These are phyloP conservation scores for Maudiozyma serrabonitensis DNA, from an alignment of 805 yeast species.

Conservation along the genomic window DNA sequence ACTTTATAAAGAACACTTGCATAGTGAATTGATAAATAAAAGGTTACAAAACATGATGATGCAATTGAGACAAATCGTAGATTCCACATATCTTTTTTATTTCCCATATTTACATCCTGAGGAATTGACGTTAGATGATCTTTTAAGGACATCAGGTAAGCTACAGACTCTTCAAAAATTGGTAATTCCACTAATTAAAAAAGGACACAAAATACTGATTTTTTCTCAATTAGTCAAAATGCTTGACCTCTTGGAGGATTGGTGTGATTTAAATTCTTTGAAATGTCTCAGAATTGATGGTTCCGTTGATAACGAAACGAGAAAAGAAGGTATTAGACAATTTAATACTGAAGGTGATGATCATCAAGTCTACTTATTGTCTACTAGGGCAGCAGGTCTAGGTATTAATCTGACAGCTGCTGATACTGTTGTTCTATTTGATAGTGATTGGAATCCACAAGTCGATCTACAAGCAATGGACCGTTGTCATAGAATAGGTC, in stretches of 20 bases:
- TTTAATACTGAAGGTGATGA: constrained; percentile 32
- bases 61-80: constrained; percentile 78
- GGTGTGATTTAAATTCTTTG: constrained; percentile 44
- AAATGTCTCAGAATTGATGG: constrained; percentile 68
- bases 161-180: constrained; percentile 60
- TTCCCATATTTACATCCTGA: constrained; percentile 55
- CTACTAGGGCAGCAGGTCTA: constrained; percentile 91
- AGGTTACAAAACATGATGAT: constrained; percentile 59
- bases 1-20: constrained; percentile 26
- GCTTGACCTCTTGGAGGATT: constrained; percentile 75
- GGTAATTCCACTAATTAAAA: constrained; percentile 37
- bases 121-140: constrained; percentile 31
- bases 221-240: constrained; percentile 81
- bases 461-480: constrained; percentile 96
- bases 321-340: constrained; percentile 51
- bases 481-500: constrained; percentile 90
- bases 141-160: constrained; percentile 61
- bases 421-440: constrained; percentile 82
- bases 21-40: constrained; percentile 39
- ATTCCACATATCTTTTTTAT: constrained; percentile 76
- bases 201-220: constrained; percentile 62
- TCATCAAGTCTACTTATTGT: constrained; percentile 53
- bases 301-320: constrained; percentile 48
- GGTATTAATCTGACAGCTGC: constrained; percentile 83
- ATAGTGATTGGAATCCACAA: constrained; percentile 96